Evolutionary conservation across 2,329 filamentous ascomycete genomes (phyloP), one percentile per base, ranked within the genome.

Genomic region (Colletotrichum costaricense): DNA sequence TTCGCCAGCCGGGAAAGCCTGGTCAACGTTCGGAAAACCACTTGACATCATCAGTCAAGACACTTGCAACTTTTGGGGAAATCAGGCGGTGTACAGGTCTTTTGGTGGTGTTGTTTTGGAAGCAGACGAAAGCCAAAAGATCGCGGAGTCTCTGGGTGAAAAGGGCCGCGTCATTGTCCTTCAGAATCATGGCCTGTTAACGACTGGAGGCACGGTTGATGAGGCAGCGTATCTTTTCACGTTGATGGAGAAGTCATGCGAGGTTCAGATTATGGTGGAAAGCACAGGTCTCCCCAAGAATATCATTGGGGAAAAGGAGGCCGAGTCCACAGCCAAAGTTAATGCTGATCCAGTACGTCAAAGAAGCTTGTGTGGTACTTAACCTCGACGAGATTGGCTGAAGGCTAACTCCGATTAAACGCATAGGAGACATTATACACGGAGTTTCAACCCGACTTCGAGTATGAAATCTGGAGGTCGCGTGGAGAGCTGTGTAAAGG

Each of bases 221-320:
- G 91, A 93, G 79, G 91, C 92, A 0, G 90, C 90, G 0, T 93
- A 90, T 77, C 78, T 93, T 14, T 93, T 92, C 78, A 88, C 87
- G 12, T 56, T 14, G 54, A 66, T 72, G 57, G 62, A 83, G 59
- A 75, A 79, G 67, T 78, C 77, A 2, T 83, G 81, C 54, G 78
- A 82, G 64, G 77, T 81, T 4, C 81, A 83, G 74, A 71, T 83
- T 8, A 64, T 81, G 63, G 81, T 79, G 0, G 81, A 82, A 52
- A 78, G 76, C 11, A 66, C 79, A 0, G 74, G 78, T 0, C 56
- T 80, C 11, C 71, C 76, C 5, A 83, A 79, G 73, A 74, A 74
- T 9, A 57, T 73, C 8, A 81, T 85, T 14, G 77, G 76, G 6
- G 80, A 84, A 55, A 82, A 85, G 58, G 82, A 82, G 75, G 84